Evolutionary conservation across 2,329 filamentous ascomycete species (phyloP), one percentile per base, ranked within the genome.

Genomic region (Penicillium occitanis): DNA sequence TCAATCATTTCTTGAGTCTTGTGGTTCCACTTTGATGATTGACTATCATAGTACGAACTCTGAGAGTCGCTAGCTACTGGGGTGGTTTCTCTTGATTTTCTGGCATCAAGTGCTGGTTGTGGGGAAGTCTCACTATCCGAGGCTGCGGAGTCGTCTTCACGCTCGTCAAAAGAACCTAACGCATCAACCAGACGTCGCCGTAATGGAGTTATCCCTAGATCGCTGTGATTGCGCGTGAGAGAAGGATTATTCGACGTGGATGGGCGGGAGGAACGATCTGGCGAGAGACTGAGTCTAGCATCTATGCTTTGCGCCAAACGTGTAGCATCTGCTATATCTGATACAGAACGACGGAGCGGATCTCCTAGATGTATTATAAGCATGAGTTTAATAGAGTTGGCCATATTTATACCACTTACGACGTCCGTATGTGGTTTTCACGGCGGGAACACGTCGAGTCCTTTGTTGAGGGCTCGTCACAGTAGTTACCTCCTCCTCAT

Each of bases 181-280:
- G 74, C 74, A 68, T 80, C 77, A 37, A 79, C 71, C 40, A 79
- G 65, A 61, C 77, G 75, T 65, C 69, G 76, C 46, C 78, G 74
- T 14, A 68, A 68, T 22, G 70, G 70, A n/a, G 71, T 72, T 35
- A 60, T 53, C 30, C 44, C 63, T 58, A 60, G 22, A 60, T 60
- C 57, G 14, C 13, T 19, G 22, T 46, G 57, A 11, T 10, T 33
- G 8, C 37, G 57, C 17, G 40, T 19, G 11, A 46, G 5, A 60
- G 57, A 28, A 37, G 28, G 62, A 22, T 28, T 33, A 33, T 48
- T 37, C 51, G 37, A 33, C 28, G 50, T 22, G 30, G 30, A 19
- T 37, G 28, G 30, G 46, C 8, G 51, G 14, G 62, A 33, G 51
- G 28, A 44, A 44, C 53, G 37, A 40, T 58, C 62, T 58, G 62